phyloP scores from a whole-genome alignment of 177 flowering plant species.

The Telopea speciosissima region DNA sequence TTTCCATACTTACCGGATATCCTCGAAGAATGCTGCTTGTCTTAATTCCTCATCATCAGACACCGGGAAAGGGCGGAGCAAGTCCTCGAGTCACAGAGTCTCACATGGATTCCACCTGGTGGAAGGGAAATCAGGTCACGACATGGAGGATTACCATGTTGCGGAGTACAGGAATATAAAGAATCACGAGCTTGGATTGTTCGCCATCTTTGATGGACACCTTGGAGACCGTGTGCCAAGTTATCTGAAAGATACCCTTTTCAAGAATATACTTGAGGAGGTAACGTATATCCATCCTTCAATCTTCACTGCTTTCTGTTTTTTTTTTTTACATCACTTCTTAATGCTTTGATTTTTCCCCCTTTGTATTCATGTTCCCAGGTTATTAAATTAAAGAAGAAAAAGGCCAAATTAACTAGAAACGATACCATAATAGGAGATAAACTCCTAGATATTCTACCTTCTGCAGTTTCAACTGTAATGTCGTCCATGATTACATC shows the following conservation, averaged over 20 bases:
- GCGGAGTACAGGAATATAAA: constrained; percentile 41
- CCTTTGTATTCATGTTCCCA: neutral
- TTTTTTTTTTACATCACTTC: neutral
- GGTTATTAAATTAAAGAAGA: neutral
- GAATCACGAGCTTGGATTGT: constrained; percentile 51
- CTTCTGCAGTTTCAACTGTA: neutral
- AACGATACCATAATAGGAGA: neutral
- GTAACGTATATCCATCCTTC: constrained; percentile 17
- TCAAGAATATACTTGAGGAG: constrained; percentile 57
- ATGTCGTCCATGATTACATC: neutral
- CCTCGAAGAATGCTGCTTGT: constrained; percentile 16
- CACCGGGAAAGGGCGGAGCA: constrained; percentile 55
- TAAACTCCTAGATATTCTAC: neutral
- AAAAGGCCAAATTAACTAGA: neutral
- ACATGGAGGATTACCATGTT: constrained; percentile 77
- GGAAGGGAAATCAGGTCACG: constrained; percentile 60
- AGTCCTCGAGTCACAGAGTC: constrained; percentile 28
- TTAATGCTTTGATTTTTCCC: neutral
- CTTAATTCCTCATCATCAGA: constrained; percentile 22
- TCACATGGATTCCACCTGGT: constrained; percentile 58
- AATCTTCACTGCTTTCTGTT: neutral
- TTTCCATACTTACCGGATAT: neutral
- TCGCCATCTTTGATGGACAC: constrained; percentile 75
- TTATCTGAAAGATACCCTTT: constrained; percentile 46
- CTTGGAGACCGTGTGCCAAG: constrained; percentile 53